These are phyloP conservation scores for Irpex sp. DNA, from an alignment of 1,284 basidiomycete species.

Conservation along the genomic window DNA sequence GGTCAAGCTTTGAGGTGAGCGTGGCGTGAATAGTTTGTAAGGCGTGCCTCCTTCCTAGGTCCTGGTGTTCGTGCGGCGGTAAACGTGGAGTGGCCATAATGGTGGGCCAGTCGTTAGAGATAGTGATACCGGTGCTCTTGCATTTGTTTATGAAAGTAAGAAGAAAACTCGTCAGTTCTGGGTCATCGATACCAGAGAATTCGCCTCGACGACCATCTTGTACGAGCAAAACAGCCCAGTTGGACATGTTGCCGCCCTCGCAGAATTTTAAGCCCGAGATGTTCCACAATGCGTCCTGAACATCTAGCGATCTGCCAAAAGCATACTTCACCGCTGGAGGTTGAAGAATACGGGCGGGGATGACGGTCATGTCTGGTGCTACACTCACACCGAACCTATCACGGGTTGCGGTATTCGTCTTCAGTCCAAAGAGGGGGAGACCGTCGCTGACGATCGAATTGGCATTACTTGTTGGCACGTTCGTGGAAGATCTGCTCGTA, in stretches of 20 bases:
- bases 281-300: slow-evolving; percentile 62
- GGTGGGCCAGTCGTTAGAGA: slow-evolving; percentile 31
- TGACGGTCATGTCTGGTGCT: slow-evolving; percentile 47
- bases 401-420: too few relatives aligned
- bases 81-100: slow-evolving; percentile 26
- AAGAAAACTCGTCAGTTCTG: slow-evolving; percentile 35
- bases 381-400: slow-evolving; percentile 48
- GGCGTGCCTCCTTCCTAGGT: slow-evolving; percentile 29
- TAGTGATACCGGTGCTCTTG: slow-evolving; percentile 43
- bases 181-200: slow-evolving; percentile 38
- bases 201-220: slow-evolving; percentile 36
- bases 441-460: too few relatives aligned
- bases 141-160: slow-evolving; percentile 48
- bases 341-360: slow-evolving; percentile 59
- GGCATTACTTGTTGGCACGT: too few relatives aligned
- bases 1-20: slow-evolving; percentile 23
- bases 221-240: slow-evolving; percentile 59
- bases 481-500: too few relatives aligned
- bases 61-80: slow-evolving; percentile 31
- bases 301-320: slow-evolving; percentile 28
- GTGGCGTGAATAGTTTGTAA: slow-evolving; percentile 34
- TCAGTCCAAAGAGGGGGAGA: too few relatives aligned
- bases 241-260: slow-evolving; percentile 36
- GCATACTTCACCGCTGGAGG: slow-evolving; percentile 52
- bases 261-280: slow-evolving; percentile 63